Percentiles rank a stretch among this genome's conserved stretches.
These are phyloP conservation scores for Elsinoe arachidis DNA, from an alignment of 2,329 filamentous ascomycete species.

Conservation along the genomic window DNA sequence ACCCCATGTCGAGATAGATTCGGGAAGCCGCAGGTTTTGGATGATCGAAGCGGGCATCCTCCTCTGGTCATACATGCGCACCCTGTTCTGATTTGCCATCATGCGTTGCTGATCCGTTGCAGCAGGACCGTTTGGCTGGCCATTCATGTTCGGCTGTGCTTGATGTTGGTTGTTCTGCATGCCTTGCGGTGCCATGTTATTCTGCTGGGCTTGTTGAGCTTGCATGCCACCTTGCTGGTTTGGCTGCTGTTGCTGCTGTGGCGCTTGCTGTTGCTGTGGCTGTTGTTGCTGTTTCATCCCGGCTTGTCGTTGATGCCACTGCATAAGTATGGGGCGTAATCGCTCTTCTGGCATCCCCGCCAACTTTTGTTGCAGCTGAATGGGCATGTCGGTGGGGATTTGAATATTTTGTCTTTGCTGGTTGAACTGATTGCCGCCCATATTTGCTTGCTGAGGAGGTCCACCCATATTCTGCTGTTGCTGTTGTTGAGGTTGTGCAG, in stretches of 20 bases:
- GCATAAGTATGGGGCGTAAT: neutral
- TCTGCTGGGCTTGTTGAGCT: constrained; percentile 10
- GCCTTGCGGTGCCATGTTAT: constrained; percentile 13
- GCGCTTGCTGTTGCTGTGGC: constrained; percentile 26
- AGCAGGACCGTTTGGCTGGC: constrained; percentile 13
- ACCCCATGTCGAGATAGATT: constrained; percentile 46
- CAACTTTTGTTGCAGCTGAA: constrained; percentile 11
- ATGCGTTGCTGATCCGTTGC: constrained; percentile 14
- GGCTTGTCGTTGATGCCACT: constrained; percentile 10
- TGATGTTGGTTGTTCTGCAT: constrained; percentile 17
- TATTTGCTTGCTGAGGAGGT: constrained; percentile 11
- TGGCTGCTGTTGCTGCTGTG: constrained; percentile 25
- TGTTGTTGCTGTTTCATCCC: constrained; percentile 22
- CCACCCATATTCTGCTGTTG: constrained; percentile 13
- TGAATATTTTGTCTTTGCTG: constrained; percentile 10
- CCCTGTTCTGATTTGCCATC: constrained; percentile 13
- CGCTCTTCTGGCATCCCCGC: constrained; percentile 4
- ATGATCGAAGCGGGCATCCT: constrained; percentile 3
- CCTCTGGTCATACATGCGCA: constrained; percentile 12
- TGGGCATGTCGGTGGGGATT: constrained; percentile 13
- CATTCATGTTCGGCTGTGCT: constrained; percentile 11
- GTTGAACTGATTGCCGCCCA: constrained; percentile 13
- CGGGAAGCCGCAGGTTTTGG: constrained; percentile 31
- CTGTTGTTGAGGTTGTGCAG: constrained; percentile 19
- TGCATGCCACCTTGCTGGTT: neutral